Evolutionary conservation across 208 protist species (phyloP), one percentile per base, ranked within the genome.

Genomic region (Acanthamoeba healyi): DNA sequence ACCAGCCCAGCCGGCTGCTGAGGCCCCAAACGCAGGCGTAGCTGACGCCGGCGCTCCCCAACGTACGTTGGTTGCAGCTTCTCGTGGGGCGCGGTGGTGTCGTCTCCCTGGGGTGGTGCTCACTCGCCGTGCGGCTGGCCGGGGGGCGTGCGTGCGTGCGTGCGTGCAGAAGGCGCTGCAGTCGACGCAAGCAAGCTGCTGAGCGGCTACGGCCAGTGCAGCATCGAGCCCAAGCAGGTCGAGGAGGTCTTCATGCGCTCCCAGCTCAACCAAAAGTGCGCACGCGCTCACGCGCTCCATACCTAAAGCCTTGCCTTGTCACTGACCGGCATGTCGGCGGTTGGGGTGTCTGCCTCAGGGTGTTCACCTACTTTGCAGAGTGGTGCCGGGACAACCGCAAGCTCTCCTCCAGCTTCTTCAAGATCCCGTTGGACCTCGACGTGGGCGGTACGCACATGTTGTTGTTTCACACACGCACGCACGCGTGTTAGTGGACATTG

Each of bases 361-460:
- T 42, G 32, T 77, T 77, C 67, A 77, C 67, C 67, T 77, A 77
- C 67, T 77, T 77, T 77, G 67, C 67, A 10, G 67, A 77, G 67
- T 77, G 67, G 67, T 77, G 67, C 22, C 67, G 67, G 1, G 67
- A 77, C 24, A 77, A 77, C 22, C 29, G 67, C 67, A 77, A 77
- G 34, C 67, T 46, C 19, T 77, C 67, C 24, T 77, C 67, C 5
- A 14, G 0, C 36, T 77, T 77, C 67, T 77, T 77, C 38, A 77
- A 77, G 67, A 38, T 77, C 10, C 67, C 67, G 40, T 15, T 77
- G 14, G 67, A 77, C 38, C 14, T 44, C 38, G 29, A 24, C 29
- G 38, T n/a, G 4, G 67, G 67, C 5, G 67, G 67, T 77, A 44
- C 29, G 34, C 1, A 0, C 38, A 5, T 65, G 58, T 56, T 1